These are phyloP conservation scores for Yamadazyma triangularis DNA, from an alignment of 1,139 yeast genomes.

Conservation along the genomic window DNA sequence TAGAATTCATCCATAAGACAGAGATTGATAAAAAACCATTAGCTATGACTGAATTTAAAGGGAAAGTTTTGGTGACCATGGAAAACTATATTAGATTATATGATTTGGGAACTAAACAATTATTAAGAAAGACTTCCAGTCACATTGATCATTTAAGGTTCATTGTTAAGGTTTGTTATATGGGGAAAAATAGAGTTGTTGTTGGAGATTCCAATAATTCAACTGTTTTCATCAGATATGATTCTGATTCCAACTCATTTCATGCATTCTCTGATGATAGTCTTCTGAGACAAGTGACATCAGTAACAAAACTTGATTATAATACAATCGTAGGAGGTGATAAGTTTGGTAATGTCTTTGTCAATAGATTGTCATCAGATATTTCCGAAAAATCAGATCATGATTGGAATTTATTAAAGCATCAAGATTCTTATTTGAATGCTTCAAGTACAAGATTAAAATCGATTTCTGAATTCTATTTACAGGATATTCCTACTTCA, in stretches of 20 bases:
- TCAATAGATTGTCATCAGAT: conserved; percentile 53
- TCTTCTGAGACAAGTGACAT: conserved; percentile 62
- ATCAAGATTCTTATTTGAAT: conserved; percentile 36
- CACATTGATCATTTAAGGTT: conserved; percentile 31
- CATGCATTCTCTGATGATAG: conserved; percentile 68
- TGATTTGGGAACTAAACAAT: conserved; percentile 75
- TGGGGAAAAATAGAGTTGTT: conserved; percentile 53
- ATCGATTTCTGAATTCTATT: conserved; percentile 55
- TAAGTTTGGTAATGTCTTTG: conserved; percentile 75
- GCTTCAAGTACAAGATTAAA: conserved; percentile 54
- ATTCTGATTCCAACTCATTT: conserved; percentile 48
- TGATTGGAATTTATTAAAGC: conserved; percentile 43
- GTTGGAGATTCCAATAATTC: conserved; percentile 66
- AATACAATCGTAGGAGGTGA: conserved; percentile 86
- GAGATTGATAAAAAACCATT: conserved; percentile 45
- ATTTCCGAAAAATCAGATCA: conserved; percentile 34
- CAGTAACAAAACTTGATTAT: conserved; percentile 58
- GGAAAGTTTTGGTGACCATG: conserved; percentile 58
- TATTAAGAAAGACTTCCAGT: conserved; percentile 60
- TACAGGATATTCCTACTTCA: conserved; percentile 69
- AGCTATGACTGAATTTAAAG: conserved; percentile 55
- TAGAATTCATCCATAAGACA: conserved; percentile 62
- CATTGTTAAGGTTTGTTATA: conserved; percentile 49
- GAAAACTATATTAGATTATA: conserved; percentile 54
- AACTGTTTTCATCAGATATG: conserved; percentile 53